Evolutionary conservation across 352 stramenopile species (phyloP), one percentile per base, ranked within the genome.

Genomic region (Globisporangium nunn): DNA sequence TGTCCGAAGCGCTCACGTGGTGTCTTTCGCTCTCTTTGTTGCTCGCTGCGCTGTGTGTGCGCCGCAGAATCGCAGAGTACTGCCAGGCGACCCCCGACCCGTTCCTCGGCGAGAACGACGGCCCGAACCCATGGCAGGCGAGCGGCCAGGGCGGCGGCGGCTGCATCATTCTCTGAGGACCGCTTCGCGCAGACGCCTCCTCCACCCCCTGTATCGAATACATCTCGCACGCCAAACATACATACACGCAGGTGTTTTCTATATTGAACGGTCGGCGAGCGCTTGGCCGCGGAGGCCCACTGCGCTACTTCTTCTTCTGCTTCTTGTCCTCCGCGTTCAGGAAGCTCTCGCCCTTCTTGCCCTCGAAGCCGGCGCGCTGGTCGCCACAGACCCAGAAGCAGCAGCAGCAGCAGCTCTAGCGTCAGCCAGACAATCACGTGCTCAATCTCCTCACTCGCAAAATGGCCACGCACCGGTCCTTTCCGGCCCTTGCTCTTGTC

Each of bases 301-400:
- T 57, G 52, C 67, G 62, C 65, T 77, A 67, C 52, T 71, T 66
- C 59, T 74, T 78, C 64, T 81, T 71, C 37, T 68, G 68, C 64
- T 81, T 85, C 63, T 79, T 80, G 55, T 82, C 66, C 15, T 65
- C 66, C 14, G 60, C 66, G 59, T 91, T 91, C 55, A 91, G 59
- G 56, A 91, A 91, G 23, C 47, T 60, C 14, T 88, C 76, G 17
- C 81, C 78, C 64, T 91, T 89, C 72, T 88, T 91, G 58, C 81
- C 81, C 68, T 91, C 81, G 54, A 91, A 89, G 56, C 81, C 81
- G 6, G 81, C 81, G 48, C 81, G 81, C 70, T 86, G 48, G 8
- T 54, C 50, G 59, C 29, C 12, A 58, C 3, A 62, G 1, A 49
- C 40, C 2, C 18, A 43, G 6, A 6, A 37, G 4, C 18, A 43